Evolutionary conservation across 23 red algal genomes (phyloP).

Genomic region (Gracilariopsis chorda): DNA sequence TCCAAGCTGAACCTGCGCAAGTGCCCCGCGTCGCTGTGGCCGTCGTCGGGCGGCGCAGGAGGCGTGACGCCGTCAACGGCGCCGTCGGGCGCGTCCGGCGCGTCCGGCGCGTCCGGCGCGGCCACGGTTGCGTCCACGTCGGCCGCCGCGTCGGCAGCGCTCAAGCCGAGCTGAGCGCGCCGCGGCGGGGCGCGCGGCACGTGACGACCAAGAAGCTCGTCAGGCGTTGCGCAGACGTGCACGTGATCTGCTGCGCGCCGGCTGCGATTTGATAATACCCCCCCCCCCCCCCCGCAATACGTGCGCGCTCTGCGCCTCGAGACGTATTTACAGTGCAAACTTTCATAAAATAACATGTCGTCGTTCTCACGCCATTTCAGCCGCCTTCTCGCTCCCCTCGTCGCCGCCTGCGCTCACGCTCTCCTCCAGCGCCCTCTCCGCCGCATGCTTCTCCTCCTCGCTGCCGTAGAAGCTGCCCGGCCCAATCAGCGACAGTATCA

Average conservation of each 20-base stretch:
- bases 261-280: no score
- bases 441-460: slow-evolving; percentile 29
- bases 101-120: no score
- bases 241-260: no score
- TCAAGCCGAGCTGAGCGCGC: no score
- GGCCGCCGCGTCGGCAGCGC: not conserved
- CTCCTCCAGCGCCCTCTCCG: slow-evolving; percentile 42
- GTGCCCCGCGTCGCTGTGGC: not conserved
- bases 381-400: not conserved
- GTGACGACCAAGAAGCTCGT: no score
- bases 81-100: not conserved
- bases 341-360: no score
- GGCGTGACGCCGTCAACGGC: not conserved
- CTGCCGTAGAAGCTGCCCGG: slow-evolving; percentile 51
- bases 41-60: not conserved
- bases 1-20: not conserved
- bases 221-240: no score
- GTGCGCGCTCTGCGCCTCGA: no score
- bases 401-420: not conserved
- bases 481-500: slow-evolving; percentile 56
- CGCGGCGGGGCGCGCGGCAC: not conserved
- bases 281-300: no score
- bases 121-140: no score
- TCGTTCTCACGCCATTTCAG: not conserved
- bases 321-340: no score